phyloP scores from a whole-genome alignment of 805 yeast genomes.

The Tetrapisispora phaffii region DNA sequence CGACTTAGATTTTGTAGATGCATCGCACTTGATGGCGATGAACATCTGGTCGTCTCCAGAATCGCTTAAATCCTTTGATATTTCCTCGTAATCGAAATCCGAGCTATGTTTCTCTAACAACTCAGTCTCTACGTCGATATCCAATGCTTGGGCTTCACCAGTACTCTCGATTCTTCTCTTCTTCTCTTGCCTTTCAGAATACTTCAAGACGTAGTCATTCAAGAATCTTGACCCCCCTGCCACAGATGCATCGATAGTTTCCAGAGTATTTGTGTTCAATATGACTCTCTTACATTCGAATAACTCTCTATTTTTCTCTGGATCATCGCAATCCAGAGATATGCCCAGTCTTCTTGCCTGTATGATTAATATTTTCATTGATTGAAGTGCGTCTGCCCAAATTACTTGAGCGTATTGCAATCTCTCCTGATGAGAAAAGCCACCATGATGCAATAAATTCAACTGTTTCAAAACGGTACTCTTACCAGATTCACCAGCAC shows the following conservation, averaged over 20 bases:
- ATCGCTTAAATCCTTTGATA: constrained; percentile 20
- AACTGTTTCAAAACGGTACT: constrained; percentile 87
- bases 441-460: constrained; percentile 74
- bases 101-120: not conserved
- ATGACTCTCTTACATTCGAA: constrained; percentile 40
- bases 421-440: constrained; percentile 73
- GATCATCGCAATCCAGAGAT: constrained; percentile 54
- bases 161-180: constrained; percentile 46
- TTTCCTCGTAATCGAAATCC: constrained; percentile 12
- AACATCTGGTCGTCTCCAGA: constrained; percentile 20
- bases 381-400: constrained; percentile 84
- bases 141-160: constrained; percentile 36
- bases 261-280: constrained; percentile 48
- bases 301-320: constrained; percentile 34
- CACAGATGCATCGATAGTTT: constrained; percentile 50
- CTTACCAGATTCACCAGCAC: constrained; percentile 93
- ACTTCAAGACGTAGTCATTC: constrained; percentile 53
- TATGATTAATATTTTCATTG: constrained; percentile 69
- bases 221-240: constrained; percentile 60
- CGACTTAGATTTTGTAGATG: not conserved
- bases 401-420: constrained; percentile 74
- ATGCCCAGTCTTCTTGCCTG: constrained; percentile 63
- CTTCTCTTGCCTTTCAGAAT: constrained; percentile 44
- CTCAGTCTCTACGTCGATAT: constrained; percentile 1
- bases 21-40: constrained; percentile 7